phyloP scores from a whole-genome alignment of 345 rosid genomes.

The Nasturtium officinale region DNA sequence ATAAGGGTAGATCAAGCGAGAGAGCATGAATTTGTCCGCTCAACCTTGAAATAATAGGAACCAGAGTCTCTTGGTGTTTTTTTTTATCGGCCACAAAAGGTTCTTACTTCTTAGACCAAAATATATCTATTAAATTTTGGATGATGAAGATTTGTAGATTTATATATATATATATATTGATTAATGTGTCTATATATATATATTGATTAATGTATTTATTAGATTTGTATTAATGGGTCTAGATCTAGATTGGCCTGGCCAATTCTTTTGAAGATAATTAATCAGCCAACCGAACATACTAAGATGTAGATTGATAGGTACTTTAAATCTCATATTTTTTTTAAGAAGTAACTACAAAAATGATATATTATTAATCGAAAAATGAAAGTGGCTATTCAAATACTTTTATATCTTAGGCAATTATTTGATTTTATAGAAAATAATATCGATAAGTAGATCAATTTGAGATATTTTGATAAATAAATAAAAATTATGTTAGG shows the following conservation, averaged over 20 bases:
- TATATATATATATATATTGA: background rate
- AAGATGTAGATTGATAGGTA: conserved; percentile 27
- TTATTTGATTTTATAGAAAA: background rate
- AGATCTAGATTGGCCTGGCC: conserved; percentile 7
- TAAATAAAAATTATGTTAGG: too few species aligned
- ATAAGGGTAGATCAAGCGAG: background rate
- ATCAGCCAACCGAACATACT: conserved; percentile 23
- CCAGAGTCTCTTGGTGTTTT: background rate
- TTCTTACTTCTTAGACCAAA: background rate
- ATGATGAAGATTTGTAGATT: background rate
- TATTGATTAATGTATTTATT: conserved; percentile 14
- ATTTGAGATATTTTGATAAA: background rate
- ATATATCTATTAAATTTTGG: background rate
- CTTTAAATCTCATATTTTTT: background rate
- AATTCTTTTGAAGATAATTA: conserved; percentile 2
- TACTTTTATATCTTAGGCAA: background rate
- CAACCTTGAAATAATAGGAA: background rate
- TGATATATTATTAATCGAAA: conserved; percentile 3
- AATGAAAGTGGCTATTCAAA: conserved; percentile 7
- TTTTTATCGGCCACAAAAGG: background rate
- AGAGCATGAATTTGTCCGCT: background rate
- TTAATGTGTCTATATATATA: background rate
- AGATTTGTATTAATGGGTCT: too few species aligned
- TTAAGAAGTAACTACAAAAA: background rate
- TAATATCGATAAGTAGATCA: background rate